Base-by-base conservation (phyloP, 1,284 basidiomycete species). In the Trichosporon sp. region DNA sequence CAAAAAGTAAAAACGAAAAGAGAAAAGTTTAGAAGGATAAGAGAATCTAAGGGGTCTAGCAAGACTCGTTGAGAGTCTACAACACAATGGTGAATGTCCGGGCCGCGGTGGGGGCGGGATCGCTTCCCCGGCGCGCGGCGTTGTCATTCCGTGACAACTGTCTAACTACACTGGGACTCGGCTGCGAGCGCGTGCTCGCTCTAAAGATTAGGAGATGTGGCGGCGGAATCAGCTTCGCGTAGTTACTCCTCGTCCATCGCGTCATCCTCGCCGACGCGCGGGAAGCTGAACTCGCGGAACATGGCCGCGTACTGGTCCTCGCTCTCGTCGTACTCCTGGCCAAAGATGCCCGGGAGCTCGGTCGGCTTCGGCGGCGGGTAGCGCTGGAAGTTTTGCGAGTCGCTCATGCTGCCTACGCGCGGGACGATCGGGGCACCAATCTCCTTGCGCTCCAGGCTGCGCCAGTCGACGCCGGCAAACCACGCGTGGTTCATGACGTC, bases 401-500 rank as follows among this genome's bases (percentile, higher is more conserved):
- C 84, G 66, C 85, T 85, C 75, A 84, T 82, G 69, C 77, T 81
- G 14, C 79, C 82, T 0, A 85, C 82, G n/a, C 81, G 79, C 2
- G 86, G 86, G 0, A 87, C 82, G 59, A 86, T 86, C 12, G 86
- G 86, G 19, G 86, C 85, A 16, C 81, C 80, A 76, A 87, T 85
- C 76, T 83, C 79, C 72, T 83, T 82, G 76, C 79, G 77, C 74
- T 86, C 84, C 51, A 85, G 73, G 31, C 79, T 81, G 64, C 79
- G 78, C 84, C 86, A 86, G 71, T 86, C 85, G 11, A 86, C 86
- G n/a, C 85, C 85, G 2, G 81, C 78, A 74, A 86, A 86, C 85
- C 85, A 86, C 2, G 79, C 73, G 76, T 86, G 86, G 37, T 77
- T 80, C 83, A 85, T 86, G 32, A 87, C 85, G 72, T 87, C 86